Conservation (phyloP, 2,329 filamentous ascomycete genomes). For the Metarhizium guizhouense region DNA sequence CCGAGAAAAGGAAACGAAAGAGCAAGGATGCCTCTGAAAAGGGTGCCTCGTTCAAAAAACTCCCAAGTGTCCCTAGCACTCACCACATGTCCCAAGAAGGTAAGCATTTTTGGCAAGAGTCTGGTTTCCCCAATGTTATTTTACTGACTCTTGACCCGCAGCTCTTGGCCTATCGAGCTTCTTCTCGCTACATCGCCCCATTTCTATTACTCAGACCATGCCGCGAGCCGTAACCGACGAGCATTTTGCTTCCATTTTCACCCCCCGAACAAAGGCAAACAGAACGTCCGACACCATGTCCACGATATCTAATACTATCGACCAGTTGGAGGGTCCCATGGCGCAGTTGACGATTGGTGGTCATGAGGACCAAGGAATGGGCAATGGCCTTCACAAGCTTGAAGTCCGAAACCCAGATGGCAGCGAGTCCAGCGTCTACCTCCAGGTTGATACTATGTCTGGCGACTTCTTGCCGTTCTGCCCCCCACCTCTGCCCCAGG, state of each 20-base stretch:
- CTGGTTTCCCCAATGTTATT: background rate
- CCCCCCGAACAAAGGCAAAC: conserved; percentile 39
- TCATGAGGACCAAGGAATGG: conserved; percentile 29
- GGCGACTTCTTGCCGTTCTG: conserved; percentile 71
- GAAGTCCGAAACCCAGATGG: conserved; percentile 49
- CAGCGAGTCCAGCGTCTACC: conserved; percentile 47
- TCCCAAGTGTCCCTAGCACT: conserved; percentile 69
- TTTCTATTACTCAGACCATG: conserved; percentile 77
- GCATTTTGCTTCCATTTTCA: conserved; percentile 79
- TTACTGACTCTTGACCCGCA: conserved; percentile 25
- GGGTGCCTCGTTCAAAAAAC: conserved; percentile 41
- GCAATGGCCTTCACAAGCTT: conserved; percentile 40
- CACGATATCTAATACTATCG: conserved; percentile 52
- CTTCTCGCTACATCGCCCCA: conserved; percentile 91
- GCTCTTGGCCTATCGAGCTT: conserved; percentile 85
- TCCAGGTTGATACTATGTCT: conserved; percentile 60
- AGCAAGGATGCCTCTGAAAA: conserved; percentile 38
- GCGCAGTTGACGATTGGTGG: conserved; percentile 39
- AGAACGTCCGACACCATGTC: conserved; percentile 55
- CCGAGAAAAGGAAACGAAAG: conserved; percentile 51
- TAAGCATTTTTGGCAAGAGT: conserved; percentile 24
- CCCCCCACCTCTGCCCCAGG: conserved; percentile 70
- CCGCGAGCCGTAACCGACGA: conserved; percentile 63
- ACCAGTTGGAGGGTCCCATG: conserved; percentile 51
- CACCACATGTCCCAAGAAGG: conserved; percentile 61